Conservation (phyloP, 2,329 filamentous ascomycete genomes). For the Gnomoniopsis sp. region DNA sequence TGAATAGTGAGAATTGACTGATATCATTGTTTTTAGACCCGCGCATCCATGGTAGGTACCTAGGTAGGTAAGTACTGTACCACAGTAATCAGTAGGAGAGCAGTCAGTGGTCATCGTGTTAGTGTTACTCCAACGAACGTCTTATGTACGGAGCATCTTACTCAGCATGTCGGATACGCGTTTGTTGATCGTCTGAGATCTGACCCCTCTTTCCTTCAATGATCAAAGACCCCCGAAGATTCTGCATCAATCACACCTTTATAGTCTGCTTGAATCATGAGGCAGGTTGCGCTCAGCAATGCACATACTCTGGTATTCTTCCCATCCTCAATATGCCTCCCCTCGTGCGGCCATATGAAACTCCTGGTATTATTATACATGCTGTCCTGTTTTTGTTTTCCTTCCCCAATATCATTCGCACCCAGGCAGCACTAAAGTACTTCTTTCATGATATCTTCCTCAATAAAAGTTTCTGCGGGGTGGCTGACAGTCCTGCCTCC, state of each 20-base stretch:
- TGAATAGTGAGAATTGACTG: neutral
- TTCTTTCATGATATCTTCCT: neutral
- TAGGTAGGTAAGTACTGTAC: no score
- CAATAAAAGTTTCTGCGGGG: neutral
- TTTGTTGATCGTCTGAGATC: neutral
- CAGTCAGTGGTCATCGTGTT: neutral
- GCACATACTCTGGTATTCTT: neutral
- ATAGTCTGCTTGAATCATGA: neutral
- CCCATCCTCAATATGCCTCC: neutral
- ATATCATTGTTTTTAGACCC: neutral
- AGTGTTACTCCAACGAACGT: neutral
- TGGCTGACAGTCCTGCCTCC: neutral
- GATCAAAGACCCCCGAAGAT: neutral
- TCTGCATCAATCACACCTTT: neutral
- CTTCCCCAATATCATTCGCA: neutral
- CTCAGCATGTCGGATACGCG: neutral
- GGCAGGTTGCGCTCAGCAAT: neutral
- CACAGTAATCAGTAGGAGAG: no score
- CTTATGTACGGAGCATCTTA: no score
- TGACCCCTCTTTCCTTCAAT: neutral
- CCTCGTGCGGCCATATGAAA: neutral
- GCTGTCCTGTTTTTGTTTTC: neutral
- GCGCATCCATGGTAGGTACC: no score
- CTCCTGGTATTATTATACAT: constrained; percentile 1
- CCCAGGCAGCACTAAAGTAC: neutral